Evolutionary conservation across 345 rosid species (phyloP), one percentile per base, ranked within the genome.

Genomic region (Hibiscus trionum): DNA sequence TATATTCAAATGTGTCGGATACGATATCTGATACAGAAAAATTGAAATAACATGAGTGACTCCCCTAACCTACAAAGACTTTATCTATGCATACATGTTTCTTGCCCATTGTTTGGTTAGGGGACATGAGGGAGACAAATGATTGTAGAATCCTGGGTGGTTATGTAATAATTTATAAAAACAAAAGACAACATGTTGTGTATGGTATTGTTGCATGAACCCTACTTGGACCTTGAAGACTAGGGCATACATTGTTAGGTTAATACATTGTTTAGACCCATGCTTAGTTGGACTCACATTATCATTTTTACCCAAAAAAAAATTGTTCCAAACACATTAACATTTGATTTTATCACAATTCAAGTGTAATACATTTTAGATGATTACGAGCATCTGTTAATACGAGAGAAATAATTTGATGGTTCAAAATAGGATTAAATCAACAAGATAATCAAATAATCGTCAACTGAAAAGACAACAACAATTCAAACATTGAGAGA

Each of bases 41-140:
- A 4, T 35, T 35, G 39, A 35, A 35, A 35, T 35, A 35, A 35
- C 39, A 35, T 35, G 6, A 35, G 6, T 35, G 8, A 35, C 7
- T 35, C 39, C 39, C 39, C 39, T 35, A 5, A 17, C 24, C 24
- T 53, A 53, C 7, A 53, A 53, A 53, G 19, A 1, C 11, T 24
- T 3, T 44, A 44, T 65, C 10, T 42, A 11, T 39, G 16, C 50
- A 64, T 64, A 0, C 12, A 19, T 64, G 69, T 44, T 42, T 64
- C 10, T 19, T 39, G 10, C 21, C 19, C 42, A 58, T 5, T 62
- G 24, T 33, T 33, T n/a, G 15, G 35, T 29, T 16, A 7, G 56
- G 70, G 69, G 52, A 64, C 69, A 64, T 11, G 69, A 26, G 21
- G 58, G 35, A 67, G 44, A 67, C 42, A 67, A 27, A 67, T 49